Conservation (phyloP, 805 yeast genomes). For the Wickerhamomyces hampshirensis region DNA sequence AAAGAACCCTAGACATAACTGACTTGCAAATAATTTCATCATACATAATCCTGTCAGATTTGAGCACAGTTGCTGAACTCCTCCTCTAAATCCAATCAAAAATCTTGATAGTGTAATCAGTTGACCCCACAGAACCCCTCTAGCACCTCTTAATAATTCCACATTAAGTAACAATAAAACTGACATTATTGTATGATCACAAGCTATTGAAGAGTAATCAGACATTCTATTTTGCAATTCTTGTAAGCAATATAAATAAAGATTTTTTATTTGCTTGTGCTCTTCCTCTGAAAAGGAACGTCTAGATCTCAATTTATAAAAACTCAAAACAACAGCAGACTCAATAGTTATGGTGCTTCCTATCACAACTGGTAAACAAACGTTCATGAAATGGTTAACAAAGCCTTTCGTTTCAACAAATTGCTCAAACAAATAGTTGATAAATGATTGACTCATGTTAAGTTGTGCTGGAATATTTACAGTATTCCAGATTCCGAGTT, state of each 20-base stretch:
- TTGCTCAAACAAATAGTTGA: not conserved
- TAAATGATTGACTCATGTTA: too few relatives aligned
- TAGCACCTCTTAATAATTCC: slow-evolving; percentile 8
- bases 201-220: slow-evolving; percentile 8
- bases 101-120: slow-evolving; percentile 5
- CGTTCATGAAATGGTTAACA: slow-evolving; percentile 2
- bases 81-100: slow-evolving; percentile 14
- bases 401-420: slow-evolving; percentile 2
- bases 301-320: slow-evolving; percentile 5
- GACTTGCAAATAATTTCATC: slow-evolving; percentile 7
- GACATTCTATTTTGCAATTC: slow-evolving; percentile 10
- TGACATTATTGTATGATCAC: slow-evolving; percentile 15
- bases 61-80: slow-evolving; percentile 6
- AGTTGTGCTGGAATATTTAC: not conserved
- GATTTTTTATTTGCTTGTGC: slow-evolving; percentile 4
- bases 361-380: slow-evolving; percentile 11
- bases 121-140: slow-evolving; percentile 8
- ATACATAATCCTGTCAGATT: slow-evolving; percentile 12
- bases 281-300: slow-evolving; percentile 4
- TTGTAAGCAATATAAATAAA: slow-evolving; percentile 8
- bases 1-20: slow-evolving; percentile 10
- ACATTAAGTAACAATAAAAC: slow-evolving; percentile 6
- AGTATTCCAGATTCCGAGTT: not conserved
- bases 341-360: slow-evolving; percentile 14
- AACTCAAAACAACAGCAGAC: slow-evolving; percentile 10